phyloP scores from a whole-genome alignment of 1,284 basidiomycete genomes.

The Trichosporon faecale region DNA sequence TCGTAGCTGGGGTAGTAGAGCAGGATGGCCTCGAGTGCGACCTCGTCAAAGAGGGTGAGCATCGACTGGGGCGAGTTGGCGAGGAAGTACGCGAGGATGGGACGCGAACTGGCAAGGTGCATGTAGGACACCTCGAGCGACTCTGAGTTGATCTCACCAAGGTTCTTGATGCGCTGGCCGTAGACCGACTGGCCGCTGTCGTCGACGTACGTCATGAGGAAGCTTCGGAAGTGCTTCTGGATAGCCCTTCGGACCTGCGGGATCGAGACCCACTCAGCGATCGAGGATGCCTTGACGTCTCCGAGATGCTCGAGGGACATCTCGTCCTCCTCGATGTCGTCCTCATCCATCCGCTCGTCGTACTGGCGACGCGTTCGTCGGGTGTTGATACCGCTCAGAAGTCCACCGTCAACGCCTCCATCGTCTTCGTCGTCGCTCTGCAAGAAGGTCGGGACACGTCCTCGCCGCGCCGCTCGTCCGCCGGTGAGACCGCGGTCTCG shows the following conservation, averaged over 20 bases:
- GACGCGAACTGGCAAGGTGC: slow-evolving; percentile 83
- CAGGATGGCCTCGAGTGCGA: slow-evolving; percentile 88
- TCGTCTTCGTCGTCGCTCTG: slow-evolving; percentile 69
- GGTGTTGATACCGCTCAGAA: slow-evolving; percentile 65
- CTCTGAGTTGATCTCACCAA: slow-evolving; percentile 96
- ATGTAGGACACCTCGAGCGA: slow-evolving; percentile 95
- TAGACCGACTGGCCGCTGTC: slow-evolving; percentile 89
- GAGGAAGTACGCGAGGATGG: slow-evolving; percentile 94
- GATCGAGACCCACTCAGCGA: slow-evolving; percentile 94
- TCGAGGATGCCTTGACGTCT: slow-evolving; percentile 95
- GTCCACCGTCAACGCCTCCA: slow-evolving; percentile 57
- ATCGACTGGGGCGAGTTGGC: slow-evolving; percentile 91
- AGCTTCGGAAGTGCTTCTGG: slow-evolving; percentile 87
- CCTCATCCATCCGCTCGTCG: slow-evolving; percentile 77
- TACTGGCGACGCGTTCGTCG: slow-evolving; percentile 76
- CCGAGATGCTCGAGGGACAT: slow-evolving; percentile 92
- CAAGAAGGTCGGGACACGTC: slow-evolving; percentile 77
- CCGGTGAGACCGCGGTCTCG: slow-evolving; percentile 77
- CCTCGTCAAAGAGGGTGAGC: slow-evolving; percentile 92
- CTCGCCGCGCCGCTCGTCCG: slow-evolving; percentile 67
- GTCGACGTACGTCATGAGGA: slow-evolving; percentile 93
- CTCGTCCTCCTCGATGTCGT: slow-evolving; percentile 81
- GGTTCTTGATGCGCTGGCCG: slow-evolving; percentile 83
- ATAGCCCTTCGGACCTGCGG: slow-evolving; percentile 88
- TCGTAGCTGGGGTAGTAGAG: slow-evolving; percentile 95